Evolutionary conservation across 768 basidiomycete species (phyloP), one percentile per base, ranked within the genome.

Genomic region (Phanerochaete carnosa): DNA sequence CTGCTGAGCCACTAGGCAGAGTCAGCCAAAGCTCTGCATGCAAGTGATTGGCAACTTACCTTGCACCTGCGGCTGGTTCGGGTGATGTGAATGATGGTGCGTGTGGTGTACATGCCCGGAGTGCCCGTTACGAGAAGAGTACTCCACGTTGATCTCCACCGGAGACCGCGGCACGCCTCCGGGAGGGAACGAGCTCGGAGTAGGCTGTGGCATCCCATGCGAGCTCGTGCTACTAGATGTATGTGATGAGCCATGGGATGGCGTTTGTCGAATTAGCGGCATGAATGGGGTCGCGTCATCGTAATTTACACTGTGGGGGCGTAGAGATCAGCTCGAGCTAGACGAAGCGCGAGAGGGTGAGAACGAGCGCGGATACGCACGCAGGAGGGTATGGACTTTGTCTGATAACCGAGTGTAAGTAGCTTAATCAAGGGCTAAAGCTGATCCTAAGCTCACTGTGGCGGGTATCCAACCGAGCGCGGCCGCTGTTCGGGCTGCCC

Each of bases 261-360:
- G 57, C 9, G 50, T 25, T 12, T 57, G 61, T 26, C 29, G 51
- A 12, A 49, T 57, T 8, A 62, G 32, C 13, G 61, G 61, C 50
- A 50, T 56, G 45, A 45, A 62, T 15, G 61, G 61, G n/a, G 55
- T 3, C 4, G 60, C 19, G 16, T 19, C 26, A 22, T 19, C 19
- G n/a, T 13, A 12, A 35, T 16, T 11, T 28, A n/a, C 51, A 25
- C 60, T 56, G 19, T 26, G 11, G 5, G 22, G 47, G n/a, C 12
- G 55, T n/a, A n/a, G n/a, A n/a, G n/a, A n/a, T n/a, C 33, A 19
- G 8, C 50, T 46, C 23, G 33, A 23, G 25, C 11, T 9, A 1
- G 28, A 12, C 35, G 47, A 29, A 28, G 37, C 13, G 56, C 45
- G 26, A 25, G 37, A 2, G 28, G 26, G 6, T 37, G n/a, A 2